Percentiles rank a stretch among this genome's conserved stretches.
Evolutionary conservation across 495 filamentous ascomycete genomes (phyloP).

Genomic region (Penicillium verhagenii): DNA sequence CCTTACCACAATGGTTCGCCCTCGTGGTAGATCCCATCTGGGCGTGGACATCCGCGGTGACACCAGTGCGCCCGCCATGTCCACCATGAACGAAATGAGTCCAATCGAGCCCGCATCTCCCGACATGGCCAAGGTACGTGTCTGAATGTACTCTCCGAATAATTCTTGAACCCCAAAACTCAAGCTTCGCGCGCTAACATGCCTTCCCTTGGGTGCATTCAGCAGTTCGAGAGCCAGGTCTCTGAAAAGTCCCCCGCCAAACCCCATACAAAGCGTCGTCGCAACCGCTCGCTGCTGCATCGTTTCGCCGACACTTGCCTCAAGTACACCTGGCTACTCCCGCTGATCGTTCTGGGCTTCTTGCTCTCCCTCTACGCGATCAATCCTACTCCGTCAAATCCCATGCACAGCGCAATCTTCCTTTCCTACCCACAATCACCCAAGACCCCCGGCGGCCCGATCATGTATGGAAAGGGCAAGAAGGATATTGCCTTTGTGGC

Average conservation of each 20-base stretch:
- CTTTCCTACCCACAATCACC: constrained; percentile 80
- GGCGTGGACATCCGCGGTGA: constrained; percentile 53
- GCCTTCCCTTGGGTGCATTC: background rate
- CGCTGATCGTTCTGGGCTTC: constrained; percentile 65
- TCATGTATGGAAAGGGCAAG: constrained; percentile 86
- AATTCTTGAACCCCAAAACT: background rate
- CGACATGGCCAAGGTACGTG: constrained; percentile 40
- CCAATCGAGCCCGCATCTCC: constrained; percentile 43
- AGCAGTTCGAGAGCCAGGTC: constrained; percentile 21
- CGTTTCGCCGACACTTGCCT: constrained; percentile 64
- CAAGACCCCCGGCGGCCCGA: constrained; percentile 49
- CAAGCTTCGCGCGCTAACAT: constrained; percentile 13
- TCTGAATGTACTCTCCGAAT: background rate
- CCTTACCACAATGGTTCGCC: constrained; percentile 38
- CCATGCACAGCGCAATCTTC: constrained; percentile 84
- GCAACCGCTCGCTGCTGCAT: constrained; percentile 59
- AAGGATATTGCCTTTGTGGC: constrained; percentile 83
- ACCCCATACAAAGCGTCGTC: constrained; percentile 48
- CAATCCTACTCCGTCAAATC: constrained; percentile 80
- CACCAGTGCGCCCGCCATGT: constrained; percentile 51
- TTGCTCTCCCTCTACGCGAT: constrained; percentile 68
- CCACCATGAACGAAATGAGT: constrained; percentile 50
- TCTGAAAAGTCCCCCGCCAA: constrained; percentile 35
- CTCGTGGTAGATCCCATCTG: constrained; percentile 48
- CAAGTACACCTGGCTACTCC: constrained; percentile 79